Evolutionary conservation across 2,329 filamentous ascomycete species (phyloP), one percentile per base, ranked within the genome.

Genomic region (Talaromyces albobiverticillius): DNA sequence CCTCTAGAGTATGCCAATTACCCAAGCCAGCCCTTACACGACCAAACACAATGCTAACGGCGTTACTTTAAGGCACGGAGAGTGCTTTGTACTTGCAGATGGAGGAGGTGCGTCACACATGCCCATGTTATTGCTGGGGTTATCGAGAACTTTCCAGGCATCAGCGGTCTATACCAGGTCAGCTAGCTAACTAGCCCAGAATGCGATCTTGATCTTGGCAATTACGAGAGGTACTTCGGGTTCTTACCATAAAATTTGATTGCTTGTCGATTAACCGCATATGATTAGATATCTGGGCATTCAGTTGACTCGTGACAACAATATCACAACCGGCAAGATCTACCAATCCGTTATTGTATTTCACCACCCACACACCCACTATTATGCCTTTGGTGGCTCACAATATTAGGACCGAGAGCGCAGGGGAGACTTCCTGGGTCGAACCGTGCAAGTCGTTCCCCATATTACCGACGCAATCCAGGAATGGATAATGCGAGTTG

Each of bases 251-350:
- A 29, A 29, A 5, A 6, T 29, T 29, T 29, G 5, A 29, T 29
- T 29, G 26, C 26, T 29, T 29, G 26, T n/a, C n/a, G 10, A 29
- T 29, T 29, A 29, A 29, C 26, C 26, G 10, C 26, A 29, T 29
- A 10, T 10, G 10, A 29, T n/a, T 10, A 82, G 87, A 41, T 95
- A 95, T 69, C 85, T 96, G 52, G 86, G 87, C 66, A 86, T 93
- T 60, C 89, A 86, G 53, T 80, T 97, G 57, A 90, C 85, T 8
- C 81, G 86, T 58, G 91, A 96, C 63, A 90, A 93, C 78, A 97
- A 97, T 74, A 95, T 99, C 73, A 99, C 94, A 3, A 96, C 93
- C 5, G 94, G 94, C 68, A 96, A 97, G 78, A 90, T 97, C 62
- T 97, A 96, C 75, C 82, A 90, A 67, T 84, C 88, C 64, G 92